phyloP scores from a whole-genome alignment of 106 monocot species.

The Agapanthus africanus region DNA sequence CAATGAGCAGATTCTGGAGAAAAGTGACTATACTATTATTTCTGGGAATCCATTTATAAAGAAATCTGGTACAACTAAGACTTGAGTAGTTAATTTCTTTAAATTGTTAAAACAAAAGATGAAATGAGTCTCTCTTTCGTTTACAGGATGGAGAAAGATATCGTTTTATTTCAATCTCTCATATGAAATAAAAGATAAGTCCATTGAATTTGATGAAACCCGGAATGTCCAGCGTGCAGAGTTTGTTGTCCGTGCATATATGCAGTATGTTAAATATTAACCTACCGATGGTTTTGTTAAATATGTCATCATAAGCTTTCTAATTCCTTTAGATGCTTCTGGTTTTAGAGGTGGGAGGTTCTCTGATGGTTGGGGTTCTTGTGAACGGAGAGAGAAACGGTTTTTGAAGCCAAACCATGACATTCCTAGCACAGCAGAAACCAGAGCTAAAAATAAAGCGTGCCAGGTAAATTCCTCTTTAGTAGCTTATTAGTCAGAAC shows the following conservation, averaged over 20 bases:
- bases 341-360: slow-evolving; percentile 78
- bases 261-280: slow-evolving; percentile 66
- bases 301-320: slow-evolving; percentile 4
- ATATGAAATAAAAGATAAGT: slow-evolving; percentile 86
- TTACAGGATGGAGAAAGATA: slow-evolving; percentile 92
- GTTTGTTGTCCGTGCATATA: slow-evolving; percentile 79
- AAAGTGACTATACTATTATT: slow-evolving; percentile 82
- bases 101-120: neutral
- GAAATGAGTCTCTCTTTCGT: neutral
- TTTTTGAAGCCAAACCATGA: slow-evolving; percentile 88
- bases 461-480: slow-evolving; percentile 53
- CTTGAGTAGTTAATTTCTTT: slow-evolving; percentile 2
- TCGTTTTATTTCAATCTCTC: slow-evolving; percentile 94
- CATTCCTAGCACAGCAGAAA: slow-evolving; percentile 98
- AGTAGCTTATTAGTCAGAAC: neutral
- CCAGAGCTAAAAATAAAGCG: slow-evolving; percentile 97
- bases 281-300: neutral
- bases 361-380: slow-evolving; percentile 94
- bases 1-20: slow-evolving; percentile 75
- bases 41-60: slow-evolving; percentile 75
- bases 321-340: neutral
- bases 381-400: slow-evolving; percentile 76
- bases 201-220: slow-evolving; percentile 88
- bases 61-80: slow-evolving; percentile 57
- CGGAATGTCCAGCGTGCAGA: slow-evolving; percentile 84